Evolutionary conservation across 208 protist genomes (phyloP).

Genomic region (Zelonia costaricensis): DNA sequence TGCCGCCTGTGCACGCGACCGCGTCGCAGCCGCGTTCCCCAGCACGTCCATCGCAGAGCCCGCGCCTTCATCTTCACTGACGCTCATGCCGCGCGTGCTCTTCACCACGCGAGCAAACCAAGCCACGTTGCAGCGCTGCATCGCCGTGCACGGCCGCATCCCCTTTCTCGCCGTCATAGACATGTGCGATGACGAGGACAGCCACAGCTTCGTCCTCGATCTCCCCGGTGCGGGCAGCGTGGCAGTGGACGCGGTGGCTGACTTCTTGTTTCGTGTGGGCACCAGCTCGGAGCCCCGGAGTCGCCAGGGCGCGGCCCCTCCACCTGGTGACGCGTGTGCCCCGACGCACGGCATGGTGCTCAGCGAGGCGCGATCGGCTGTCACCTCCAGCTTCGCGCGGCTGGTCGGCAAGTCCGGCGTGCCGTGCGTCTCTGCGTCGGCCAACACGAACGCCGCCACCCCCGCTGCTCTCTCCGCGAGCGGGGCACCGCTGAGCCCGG

Average conservation of each 20-base stretch:
- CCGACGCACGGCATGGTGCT: constrained; percentile 37
- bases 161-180: constrained; percentile 41
- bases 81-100: constrained; percentile 19
- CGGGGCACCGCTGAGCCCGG: no score
- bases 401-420: constrained; percentile 13
- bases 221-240: background rate
- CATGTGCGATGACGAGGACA: constrained; percentile 40
- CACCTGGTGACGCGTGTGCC: constrained; percentile 25
- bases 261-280: constrained; percentile 34
- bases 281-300: constrained; percentile 29
- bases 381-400: constrained; percentile 30
- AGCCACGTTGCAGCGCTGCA: constrained; percentile 29
- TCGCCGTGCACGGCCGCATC: constrained; percentile 34
- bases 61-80: background rate
- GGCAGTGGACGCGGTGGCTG: constrained; percentile 6
- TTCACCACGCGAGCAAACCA: constrained; percentile 24
- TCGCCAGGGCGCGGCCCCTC: constrained; percentile 37
- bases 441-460: background rate
- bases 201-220: constrained; percentile 25
- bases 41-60: background rate
- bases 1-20: constrained; percentile 1
- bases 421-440: background rate
- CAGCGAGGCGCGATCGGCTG: constrained; percentile 30
- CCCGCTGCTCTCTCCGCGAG: no score
- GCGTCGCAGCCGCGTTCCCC: constrained; percentile 3